Conservation (phyloP, 2,329 filamentous ascomycete species). For the Colletotrichum shisoi region DNA sequence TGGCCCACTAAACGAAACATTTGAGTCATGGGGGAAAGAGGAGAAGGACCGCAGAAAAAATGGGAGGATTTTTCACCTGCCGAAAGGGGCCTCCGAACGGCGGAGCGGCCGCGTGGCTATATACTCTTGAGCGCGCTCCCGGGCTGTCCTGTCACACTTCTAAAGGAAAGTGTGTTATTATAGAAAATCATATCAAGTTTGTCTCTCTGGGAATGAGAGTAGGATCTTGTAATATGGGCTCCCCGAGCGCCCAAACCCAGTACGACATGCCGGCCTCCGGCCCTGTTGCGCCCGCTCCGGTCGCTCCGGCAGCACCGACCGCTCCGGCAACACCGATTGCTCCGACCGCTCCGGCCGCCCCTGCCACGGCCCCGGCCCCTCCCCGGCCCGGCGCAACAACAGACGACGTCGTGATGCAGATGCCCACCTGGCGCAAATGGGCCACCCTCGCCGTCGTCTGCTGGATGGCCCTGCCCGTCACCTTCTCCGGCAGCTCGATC, state of each 20-base stretch:
- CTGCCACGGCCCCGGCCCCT: constrained; percentile 16
- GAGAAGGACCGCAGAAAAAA: constrained; percentile 11
- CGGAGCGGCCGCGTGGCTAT: constrained; percentile 23
- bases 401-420: constrained; percentile 41
- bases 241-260: constrained; percentile 1
- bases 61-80: constrained; percentile 8
- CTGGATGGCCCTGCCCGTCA: constrained; percentile 61
- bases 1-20: constrained; percentile 23
- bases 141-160: background rate
- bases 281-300: constrained; percentile 18
- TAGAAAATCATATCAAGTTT: background rate
- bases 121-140: constrained; percentile 1
- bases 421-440: constrained; percentile 40
- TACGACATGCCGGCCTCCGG: constrained; percentile 11
- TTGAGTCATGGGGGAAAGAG: constrained; percentile 30
- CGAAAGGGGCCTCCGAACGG: constrained; percentile 16
- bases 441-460: constrained; percentile 40
- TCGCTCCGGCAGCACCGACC: background rate
- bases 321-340: too few species aligned
- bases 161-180: background rate
- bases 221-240: background rate
- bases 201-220: background rate
- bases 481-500: constrained; percentile 79
- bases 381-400: constrained; percentile 40
- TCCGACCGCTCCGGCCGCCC: too few species aligned